These are phyloP conservation scores for Sphagnum magellanicum DNA, from an alignment of 228 moss, liverwort and hornwort genomes.

Conservation along the genomic window DNA sequence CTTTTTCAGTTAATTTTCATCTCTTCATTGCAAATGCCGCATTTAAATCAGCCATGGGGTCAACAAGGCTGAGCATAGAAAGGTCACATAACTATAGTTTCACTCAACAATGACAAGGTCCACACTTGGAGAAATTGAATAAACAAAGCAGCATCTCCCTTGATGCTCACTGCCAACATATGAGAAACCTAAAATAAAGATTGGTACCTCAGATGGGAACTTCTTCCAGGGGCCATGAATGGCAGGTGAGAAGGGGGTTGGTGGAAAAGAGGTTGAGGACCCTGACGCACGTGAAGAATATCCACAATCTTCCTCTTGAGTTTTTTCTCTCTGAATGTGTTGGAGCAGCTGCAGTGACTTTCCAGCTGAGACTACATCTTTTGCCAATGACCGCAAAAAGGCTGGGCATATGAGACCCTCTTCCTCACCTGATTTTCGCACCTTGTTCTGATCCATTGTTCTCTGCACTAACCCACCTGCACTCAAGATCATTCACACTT, in stretches of 20 bases:
- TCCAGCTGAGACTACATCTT: slow-evolving; percentile 89
- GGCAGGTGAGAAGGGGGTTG: slow-evolving; percentile 45
- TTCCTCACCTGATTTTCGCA: slow-evolving; percentile 18
- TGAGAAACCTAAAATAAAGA: background rate
- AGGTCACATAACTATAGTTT: background rate
- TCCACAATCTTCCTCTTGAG: slow-evolving; percentile 36
- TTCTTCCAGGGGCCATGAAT: slow-evolving; percentile 43
- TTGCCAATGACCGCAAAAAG: slow-evolving; percentile 76
- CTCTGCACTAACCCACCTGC: slow-evolving; percentile 23
- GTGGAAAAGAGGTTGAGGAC: slow-evolving; percentile 35
- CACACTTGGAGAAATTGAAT: background rate
- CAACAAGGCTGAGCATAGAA: too few species aligned
- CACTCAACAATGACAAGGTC: background rate
- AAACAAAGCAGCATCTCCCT: background rate
- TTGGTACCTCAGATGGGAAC: slow-evolving; percentile 34
- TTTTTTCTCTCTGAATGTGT: slow-evolving; percentile 63
- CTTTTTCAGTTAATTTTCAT: background rate
- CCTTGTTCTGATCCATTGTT: slow-evolving; percentile 4
- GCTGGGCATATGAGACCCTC: slow-evolving; percentile 69
- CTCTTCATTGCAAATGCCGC: background rate
- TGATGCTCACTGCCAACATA: too few species aligned
- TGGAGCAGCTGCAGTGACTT: slow-evolving; percentile 97
- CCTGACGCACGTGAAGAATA: slow-evolving; percentile 28
- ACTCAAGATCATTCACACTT: background rate
- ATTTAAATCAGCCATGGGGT: too few species aligned